Evolutionary conservation across 2,329 filamentous ascomycete genomes (phyloP).

Genomic region (Calonectria hongkongensis): DNA sequence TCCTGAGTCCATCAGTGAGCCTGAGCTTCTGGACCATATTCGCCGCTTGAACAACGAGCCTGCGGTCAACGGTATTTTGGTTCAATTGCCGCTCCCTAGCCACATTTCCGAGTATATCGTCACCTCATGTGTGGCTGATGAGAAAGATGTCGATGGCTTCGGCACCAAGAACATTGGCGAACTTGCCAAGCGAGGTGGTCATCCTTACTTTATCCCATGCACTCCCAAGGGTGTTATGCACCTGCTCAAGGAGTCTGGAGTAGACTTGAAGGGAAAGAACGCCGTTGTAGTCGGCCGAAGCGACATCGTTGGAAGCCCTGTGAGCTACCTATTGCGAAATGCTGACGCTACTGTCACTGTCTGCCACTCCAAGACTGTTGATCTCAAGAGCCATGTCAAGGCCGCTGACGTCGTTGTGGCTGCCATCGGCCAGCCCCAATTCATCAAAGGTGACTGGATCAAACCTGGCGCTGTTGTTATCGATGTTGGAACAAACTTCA

Average conservation of each 20-base stretch:
- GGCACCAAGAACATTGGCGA: slow-evolving; percentile 96
- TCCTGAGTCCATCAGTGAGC: slow-evolving; percentile 86
- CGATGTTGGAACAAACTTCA: slow-evolving; percentile 97
- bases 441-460: slow-evolving; percentile 96
- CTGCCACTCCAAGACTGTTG: slow-evolving; percentile 91
- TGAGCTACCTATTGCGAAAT: slow-evolving; percentile 96
- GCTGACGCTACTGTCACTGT: slow-evolving; percentile 97
- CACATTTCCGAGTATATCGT: slow-evolving; percentile 93
- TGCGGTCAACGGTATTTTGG: slow-evolving; percentile 90
- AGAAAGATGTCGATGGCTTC: slow-evolving; percentile 99
- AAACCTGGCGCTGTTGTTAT: slow-evolving; percentile 97
- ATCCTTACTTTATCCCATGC: slow-evolving; percentile 93
- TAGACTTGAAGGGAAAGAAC: slow-evolving; percentile 91
- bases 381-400: slow-evolving; percentile 84
- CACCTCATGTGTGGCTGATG: slow-evolving; percentile 91
- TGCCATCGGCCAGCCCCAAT: slow-evolving; percentile 90
- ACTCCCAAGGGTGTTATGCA: slow-evolving; percentile 99
- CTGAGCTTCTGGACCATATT: slow-evolving; percentile 90
- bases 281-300: slow-evolving; percentile 96
- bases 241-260: slow-evolving; percentile 87
- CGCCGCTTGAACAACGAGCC: slow-evolving; percentile 90
- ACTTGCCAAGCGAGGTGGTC: slow-evolving; percentile 94
- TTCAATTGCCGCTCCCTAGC: slow-evolving; percentile 92
- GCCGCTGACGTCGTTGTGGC: slow-evolving; percentile 92
- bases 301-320: slow-evolving; percentile 97